A percentile compares a stretch with the other conserved stretches of the same genome.
Conservation (phyloP, 2,329 filamentous ascomycete genomes). For the Monilinia fructigena region DNA sequence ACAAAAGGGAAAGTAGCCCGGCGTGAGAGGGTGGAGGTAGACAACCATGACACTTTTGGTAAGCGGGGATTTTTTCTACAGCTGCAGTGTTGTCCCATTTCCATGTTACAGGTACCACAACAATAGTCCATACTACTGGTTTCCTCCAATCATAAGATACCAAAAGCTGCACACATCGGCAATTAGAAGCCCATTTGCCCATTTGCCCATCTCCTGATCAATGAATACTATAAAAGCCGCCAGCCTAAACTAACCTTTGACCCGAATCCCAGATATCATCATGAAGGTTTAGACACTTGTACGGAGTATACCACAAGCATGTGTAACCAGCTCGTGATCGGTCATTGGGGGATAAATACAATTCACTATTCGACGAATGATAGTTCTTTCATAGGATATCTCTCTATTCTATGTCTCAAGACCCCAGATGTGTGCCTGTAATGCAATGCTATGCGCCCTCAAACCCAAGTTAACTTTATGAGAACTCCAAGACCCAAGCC, state of each 20-base stretch:
- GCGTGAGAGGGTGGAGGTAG: neutral
- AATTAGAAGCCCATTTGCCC: neutral
- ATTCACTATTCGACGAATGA: neutral
- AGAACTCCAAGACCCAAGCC: neutral
- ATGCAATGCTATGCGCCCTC: neutral
- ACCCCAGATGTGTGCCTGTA: neutral
- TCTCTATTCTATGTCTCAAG: neutral
- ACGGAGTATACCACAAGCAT: neutral
- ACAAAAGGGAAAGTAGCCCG: neutral
- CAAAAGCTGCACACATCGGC: neutral
- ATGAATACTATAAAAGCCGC: neutral
- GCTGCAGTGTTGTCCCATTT: neutral
- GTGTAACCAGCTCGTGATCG: neutral
- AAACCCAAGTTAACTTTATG: neutral
- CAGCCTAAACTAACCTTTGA: neutral
- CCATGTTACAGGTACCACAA: neutral
- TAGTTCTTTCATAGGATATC: neutral
- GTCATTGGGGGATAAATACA: neutral
- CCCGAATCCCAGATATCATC: neutral
- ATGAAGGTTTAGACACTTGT: neutral
- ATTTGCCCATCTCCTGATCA: neutral
- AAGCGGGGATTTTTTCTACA: too few species aligned
- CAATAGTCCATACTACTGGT: neutral
- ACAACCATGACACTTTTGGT: too few species aligned
- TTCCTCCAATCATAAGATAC: neutral